A percentile compares a stretch with the other conserved stretches of the same genome.
Conservation (phyloP, 2,329 filamentous ascomycete species). For the Xylariaceae sp. region DNA sequence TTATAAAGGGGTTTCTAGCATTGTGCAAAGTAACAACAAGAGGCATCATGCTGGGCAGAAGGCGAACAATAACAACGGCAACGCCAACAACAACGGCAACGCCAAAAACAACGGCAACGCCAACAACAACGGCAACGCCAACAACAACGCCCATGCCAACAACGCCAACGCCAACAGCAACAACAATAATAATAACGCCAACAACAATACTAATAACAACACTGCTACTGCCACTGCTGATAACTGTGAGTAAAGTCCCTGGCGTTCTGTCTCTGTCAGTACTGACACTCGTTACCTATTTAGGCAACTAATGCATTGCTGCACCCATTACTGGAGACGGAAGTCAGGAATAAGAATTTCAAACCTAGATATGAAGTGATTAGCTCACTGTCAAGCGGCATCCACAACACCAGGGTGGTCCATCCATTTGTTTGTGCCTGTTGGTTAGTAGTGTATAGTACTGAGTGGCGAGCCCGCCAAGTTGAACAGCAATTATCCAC, state of each 20-base stretch:
- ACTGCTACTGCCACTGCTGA: not conserved
- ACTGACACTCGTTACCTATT: not conserved
- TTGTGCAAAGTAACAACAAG: constrained; percentile 19
- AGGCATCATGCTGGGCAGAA: constrained; percentile 25
- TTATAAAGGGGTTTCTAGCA: not conserved
- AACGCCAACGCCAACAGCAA: constrained; percentile 4
- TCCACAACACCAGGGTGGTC: too few species aligned
- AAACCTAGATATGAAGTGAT: too few species aligned
- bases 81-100: constrained; percentile 10
- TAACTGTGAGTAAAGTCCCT: constrained; percentile 8
- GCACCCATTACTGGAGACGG: not conserved
- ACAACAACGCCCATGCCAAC: not conserved
- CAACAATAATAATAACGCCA: constrained; percentile 13
- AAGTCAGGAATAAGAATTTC: too few species aligned
- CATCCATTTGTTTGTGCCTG: too few species aligned
- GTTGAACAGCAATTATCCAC: too few species aligned
- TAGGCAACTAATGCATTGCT: constrained; percentile 15
- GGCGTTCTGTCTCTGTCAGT: not conserved
- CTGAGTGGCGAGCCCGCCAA: too few species aligned
- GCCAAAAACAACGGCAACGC: constrained; percentile 12
- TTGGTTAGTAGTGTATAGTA: too few species aligned
- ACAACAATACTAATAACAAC: constrained; percentile 7
- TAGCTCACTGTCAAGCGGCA: too few species aligned
- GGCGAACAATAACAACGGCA: constrained; percentile 8
- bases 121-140: constrained; percentile 6